These are phyloP conservation scores for Rhizopus delemar DNA, from an alignment of 371 early-diverging fungal genomes.

Conservation along the genomic window DNA sequence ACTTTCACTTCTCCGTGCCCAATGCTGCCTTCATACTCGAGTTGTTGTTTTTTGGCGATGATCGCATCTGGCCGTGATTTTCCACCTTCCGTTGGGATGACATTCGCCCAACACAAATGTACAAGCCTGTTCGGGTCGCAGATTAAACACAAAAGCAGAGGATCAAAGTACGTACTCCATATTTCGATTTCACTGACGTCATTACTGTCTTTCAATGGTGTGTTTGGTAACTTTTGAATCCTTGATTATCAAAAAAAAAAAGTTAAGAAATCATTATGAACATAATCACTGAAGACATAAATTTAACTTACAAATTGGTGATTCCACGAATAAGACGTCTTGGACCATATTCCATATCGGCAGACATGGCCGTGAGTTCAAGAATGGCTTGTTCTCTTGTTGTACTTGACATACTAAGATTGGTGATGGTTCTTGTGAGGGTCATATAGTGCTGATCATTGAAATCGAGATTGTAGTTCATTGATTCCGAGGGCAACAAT, in stretches of 20 bases:
- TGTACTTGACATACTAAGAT: constrained; percentile 16
- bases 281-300: neutral
- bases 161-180: constrained; percentile 7
- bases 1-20: constrained; percentile 18
- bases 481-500: constrained; percentile 17
- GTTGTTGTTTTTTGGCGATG: constrained; percentile 13
- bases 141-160: constrained; percentile 6
- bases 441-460: constrained; percentile 9
- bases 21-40: constrained; percentile 11
- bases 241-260: too few relatives aligned
- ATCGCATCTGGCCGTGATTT: constrained; percentile 15
- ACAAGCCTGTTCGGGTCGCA: constrained; percentile 17
- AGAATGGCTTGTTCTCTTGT: constrained; percentile 20
- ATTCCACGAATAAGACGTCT: constrained; percentile 18
- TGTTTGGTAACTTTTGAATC: too few relatives aligned
- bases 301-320: constrained; percentile 15
- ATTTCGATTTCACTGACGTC: constrained; percentile 6
- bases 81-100: constrained; percentile 11
- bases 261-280: too few relatives aligned
- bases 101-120: constrained; percentile 17
- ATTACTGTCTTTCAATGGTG: neutral
- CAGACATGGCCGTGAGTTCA: constrained; percentile 20
- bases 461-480: constrained; percentile 12
- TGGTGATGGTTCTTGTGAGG: constrained; percentile 13
- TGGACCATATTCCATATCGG: constrained; percentile 18